phyloP scores from a whole-genome alignment of 228 moss, liverwort and hornwort species.

The Sphagnum magellanicum region DNA sequence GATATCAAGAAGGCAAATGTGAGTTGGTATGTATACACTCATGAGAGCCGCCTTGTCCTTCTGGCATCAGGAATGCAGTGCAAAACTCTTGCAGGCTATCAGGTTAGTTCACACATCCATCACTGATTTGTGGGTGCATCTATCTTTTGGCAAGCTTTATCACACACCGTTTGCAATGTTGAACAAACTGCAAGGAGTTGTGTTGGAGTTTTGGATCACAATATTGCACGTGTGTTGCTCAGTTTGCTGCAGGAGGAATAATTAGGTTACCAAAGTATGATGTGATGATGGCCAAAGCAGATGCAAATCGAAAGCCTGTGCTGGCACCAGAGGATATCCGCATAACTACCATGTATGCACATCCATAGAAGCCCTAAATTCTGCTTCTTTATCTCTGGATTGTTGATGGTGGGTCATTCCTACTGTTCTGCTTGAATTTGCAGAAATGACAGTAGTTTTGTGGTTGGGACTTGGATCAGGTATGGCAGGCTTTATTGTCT shows the following conservation, averaged over 20 bases:
- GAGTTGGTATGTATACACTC: conserved; percentile 96
- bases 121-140: neutral
- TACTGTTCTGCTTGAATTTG: too few relatives aligned
- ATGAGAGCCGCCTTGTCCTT: conserved; percentile 95
- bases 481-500: conserved; percentile 95
- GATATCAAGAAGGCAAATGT: conserved; percentile 72
- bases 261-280: conserved; percentile 86
- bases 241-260: conserved; percentile 95
- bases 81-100: conserved; percentile 89
- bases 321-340: conserved; percentile 81
- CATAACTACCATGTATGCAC: conserved; percentile 83
- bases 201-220: too few relatives aligned
- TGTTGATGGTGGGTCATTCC: too few relatives aligned
- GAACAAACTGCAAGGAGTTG: too few relatives aligned
- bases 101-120: conserved; percentile 33
- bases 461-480: conserved; percentile 32
- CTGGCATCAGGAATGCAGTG: conserved; percentile 99
- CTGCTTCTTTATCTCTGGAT: neutral
- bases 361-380: neutral
- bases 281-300: conserved; percentile 71
- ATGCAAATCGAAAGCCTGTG: conserved; percentile 86
- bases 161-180: too few relatives aligned
- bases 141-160: neutral
- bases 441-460: too few relatives aligned
- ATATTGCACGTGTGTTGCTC: conserved; percentile 11